Evolutionary conservation across 1,139 yeast species (phyloP).

Genomic region (Magnusiomyces tetraspermus): DNA sequence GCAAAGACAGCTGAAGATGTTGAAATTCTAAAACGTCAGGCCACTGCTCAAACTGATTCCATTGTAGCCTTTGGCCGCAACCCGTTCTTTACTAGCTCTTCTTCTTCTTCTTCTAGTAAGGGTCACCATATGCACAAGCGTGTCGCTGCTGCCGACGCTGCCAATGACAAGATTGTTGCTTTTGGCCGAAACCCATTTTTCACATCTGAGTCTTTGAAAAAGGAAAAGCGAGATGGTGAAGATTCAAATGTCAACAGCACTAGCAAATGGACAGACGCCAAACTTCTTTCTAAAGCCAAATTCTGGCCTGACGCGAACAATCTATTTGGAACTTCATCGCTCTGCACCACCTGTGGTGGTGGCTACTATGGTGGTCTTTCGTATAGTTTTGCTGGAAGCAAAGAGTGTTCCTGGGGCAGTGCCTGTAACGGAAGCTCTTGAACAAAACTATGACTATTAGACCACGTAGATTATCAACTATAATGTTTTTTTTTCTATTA

Average conservation of each 20-base stretch:
- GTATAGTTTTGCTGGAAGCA: not conserved
- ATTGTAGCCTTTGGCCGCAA: slow-evolving; percentile 1
- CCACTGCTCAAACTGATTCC: not conserved
- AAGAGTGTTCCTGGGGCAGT: not conserved
- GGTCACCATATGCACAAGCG: not conserved
- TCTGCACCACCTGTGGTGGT: slow-evolving; percentile 5
- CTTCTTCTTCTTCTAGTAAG: not conserved
- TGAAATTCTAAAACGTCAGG: not conserved
- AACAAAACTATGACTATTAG: not conserved
- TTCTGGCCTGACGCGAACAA: not conserved
- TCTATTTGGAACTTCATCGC: not conserved
- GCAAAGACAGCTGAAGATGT: not conserved
- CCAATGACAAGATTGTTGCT: not conserved
- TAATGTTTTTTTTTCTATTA: not conserved
- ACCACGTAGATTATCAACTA: not conserved
- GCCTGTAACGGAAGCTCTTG: not conserved
- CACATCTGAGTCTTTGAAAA: not conserved
- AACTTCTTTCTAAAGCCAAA: not conserved
- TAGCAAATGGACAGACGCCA: not conserved
- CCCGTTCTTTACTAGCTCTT: not conserved
- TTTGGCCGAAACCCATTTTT: slow-evolving; percentile 1
- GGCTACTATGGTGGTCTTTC: not conserved
- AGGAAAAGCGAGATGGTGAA: not conserved
- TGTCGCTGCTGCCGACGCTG: not conserved
- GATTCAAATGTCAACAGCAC: not conserved